phyloP scores from a whole-genome alignment of 1,284 basidiomycete species.

The Prillingera fragicola region DNA sequence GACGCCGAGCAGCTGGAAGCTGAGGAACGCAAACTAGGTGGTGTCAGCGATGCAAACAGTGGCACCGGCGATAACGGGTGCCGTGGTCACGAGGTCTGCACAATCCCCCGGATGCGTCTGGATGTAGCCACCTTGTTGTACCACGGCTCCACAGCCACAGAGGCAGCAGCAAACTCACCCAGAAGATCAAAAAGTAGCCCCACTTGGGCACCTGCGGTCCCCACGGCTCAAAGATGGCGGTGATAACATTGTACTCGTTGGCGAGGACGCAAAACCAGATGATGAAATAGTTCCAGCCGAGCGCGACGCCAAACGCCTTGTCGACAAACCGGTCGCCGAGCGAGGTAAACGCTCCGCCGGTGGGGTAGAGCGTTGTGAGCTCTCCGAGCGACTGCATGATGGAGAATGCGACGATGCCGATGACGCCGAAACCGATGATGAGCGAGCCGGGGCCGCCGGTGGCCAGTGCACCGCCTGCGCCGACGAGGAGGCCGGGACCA shows the following conservation, averaged over 20 bases:
- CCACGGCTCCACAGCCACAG: no score
- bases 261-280: constrained; percentile 26
- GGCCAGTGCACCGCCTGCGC: constrained; percentile 19
- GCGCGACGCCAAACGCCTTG: constrained; percentile 18
- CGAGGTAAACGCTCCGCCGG: constrained; percentile 20
- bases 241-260: constrained; percentile 30
- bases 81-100: neutral
- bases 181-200: constrained; percentile 24
- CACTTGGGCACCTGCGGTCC: constrained; percentile 17
- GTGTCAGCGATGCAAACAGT: constrained; percentile 18
- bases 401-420: constrained; percentile 19
- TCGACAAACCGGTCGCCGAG: constrained; percentile 25
- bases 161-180: constrained; percentile 7
- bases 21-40: constrained; percentile 25
- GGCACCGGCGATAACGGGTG: constrained; percentile 28
- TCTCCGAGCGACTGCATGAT: constrained; percentile 28
- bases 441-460: constrained; percentile 22
- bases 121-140: no score
- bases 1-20: constrained; percentile 28
- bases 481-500: constrained; percentile 20
- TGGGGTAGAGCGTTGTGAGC: constrained; percentile 22
- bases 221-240: constrained; percentile 17
- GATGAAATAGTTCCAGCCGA: constrained; percentile 31
- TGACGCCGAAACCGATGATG: constrained; percentile 23
- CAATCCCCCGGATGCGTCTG: no score